Conservation (phyloP, 2,329 filamentous ascomycete species). For the Grosmannia huntii region DNA sequence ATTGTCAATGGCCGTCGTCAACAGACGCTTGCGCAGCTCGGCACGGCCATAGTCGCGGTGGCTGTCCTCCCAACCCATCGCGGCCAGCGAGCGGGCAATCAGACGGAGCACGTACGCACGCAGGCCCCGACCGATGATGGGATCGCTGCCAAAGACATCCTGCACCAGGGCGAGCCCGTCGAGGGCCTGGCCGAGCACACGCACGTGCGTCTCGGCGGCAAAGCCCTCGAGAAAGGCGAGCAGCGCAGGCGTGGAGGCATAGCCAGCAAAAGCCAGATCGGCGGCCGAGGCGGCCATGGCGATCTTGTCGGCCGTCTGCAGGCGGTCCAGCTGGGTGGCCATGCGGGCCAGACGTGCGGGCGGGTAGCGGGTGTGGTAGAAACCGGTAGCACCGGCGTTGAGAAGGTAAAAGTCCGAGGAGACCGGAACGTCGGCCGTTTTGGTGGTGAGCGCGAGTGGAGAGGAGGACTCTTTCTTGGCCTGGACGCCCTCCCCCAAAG, state of each 20-base stretch:
- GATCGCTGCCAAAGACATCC: constrained; percentile 72
- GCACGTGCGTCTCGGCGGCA: constrained; percentile 64
- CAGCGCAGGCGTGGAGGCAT: constrained; percentile 69
- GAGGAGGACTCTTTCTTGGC: constrained; percentile 38
- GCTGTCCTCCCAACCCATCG: constrained; percentile 71
- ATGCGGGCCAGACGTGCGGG: constrained; percentile 71
- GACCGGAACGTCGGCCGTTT: constrained; percentile 62
- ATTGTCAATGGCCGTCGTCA: constrained; percentile 60
- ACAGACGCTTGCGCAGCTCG: constrained; percentile 70
- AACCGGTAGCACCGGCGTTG: constrained; percentile 79
- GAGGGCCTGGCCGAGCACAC: constrained; percentile 81
- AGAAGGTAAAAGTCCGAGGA: constrained; percentile 83
- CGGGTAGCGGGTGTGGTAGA: constrained; percentile 87
- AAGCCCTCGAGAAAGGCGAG: constrained; percentile 80
- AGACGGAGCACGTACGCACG: constrained; percentile 70
- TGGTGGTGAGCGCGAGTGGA: constrained; percentile 62
- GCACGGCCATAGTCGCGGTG: constrained; percentile 56
- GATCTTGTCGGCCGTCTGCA: constrained; percentile 83
- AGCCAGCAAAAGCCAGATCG: constrained; percentile 76
- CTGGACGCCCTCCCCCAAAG: constrained; percentile 41
- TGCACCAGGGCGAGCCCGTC: constrained; percentile 65
- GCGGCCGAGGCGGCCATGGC: constrained; percentile 81
- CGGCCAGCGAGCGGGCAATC: constrained; percentile 59
- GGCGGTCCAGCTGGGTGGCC: constrained; percentile 58
- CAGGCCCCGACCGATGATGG: constrained; percentile 57